These are phyloP conservation scores for Aspergillus indologenus DNA, from an alignment of 495 filamentous ascomycete species.

Conservation along the genomic window DNA sequence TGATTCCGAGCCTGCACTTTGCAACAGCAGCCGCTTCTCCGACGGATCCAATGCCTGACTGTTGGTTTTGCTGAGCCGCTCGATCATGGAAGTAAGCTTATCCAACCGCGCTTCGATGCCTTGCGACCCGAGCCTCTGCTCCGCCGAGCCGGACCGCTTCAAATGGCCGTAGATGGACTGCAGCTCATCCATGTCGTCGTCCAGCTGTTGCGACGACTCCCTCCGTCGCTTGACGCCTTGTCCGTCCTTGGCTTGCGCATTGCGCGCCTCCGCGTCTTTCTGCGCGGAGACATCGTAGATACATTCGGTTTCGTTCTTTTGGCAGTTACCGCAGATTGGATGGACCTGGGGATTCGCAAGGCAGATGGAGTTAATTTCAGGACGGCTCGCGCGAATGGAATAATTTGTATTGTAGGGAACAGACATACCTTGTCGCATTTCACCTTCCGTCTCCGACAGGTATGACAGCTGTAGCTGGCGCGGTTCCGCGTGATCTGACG, in stretches of 20 bases:
- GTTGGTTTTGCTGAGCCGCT: slow-evolving; percentile 35
- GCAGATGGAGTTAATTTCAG: background rate
- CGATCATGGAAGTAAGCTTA: slow-evolving; percentile 47
- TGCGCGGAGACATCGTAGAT: slow-evolving; percentile 38
- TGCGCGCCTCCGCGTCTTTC: slow-evolving; percentile 21
- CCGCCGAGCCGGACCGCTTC: slow-evolving; percentile 24
- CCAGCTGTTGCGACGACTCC: slow-evolving; percentile 26
- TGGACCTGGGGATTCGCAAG: slow-evolving; percentile 31
- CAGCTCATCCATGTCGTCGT: slow-evolving; percentile 38
- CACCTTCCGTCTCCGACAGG: slow-evolving; percentile 47
- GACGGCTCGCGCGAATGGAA: background rate
- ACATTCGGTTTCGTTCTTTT: slow-evolving; percentile 44
- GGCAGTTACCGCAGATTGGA: slow-evolving; percentile 48
- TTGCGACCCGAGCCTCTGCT: slow-evolving; percentile 26
- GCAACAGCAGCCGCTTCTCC: slow-evolving; percentile 23
- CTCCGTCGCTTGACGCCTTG: slow-evolving; percentile 41
- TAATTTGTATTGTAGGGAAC: background rate
- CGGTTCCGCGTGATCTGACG: slow-evolving; percentile 50
- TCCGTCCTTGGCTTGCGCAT: slow-evolving; percentile 14
- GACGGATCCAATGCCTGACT: slow-evolving; percentile 26
- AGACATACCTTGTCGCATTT: slow-evolving; percentile 46
- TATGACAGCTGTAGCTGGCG: slow-evolving; percentile 50
- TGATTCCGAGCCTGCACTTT: slow-evolving; percentile 23
- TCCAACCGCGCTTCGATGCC: slow-evolving; percentile 45
- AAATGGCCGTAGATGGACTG: slow-evolving; percentile 40